Base-by-base conservation (phyloP, 352 stramenopile species). In the Plasmopara muralis region DNA sequence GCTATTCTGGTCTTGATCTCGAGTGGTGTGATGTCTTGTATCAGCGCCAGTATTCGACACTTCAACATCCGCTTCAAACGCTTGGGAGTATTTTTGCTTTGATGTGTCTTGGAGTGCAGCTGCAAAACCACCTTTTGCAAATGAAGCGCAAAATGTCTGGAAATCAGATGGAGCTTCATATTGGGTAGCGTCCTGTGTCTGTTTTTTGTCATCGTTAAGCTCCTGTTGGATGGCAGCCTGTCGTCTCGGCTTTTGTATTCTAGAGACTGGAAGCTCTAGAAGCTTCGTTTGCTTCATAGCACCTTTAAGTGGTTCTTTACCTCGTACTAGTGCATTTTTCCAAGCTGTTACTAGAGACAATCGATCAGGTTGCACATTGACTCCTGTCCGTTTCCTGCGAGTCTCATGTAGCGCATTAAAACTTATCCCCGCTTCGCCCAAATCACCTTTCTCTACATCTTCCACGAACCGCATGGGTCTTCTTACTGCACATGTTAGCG, bases 101-200 rank as follows among this genome's bases (percentile, higher is more conserved):
- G 52, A 41, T 16, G 34, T 12, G 46, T 46, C 42, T 51, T 50
- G 44, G 49, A 50, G 38, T 25, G 60, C 64, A 50, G 52, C 52
- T 34, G 48, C 49, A 53, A 60, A 62, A 16, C 56, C 52, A 38
- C 64, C 64, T 14, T 31, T 18, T 47, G 42, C 64, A 54, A 72
- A 72, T n/a, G 60, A 64, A 43, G 52, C 52, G 28, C 64, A 72
- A 58, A 69, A 72, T 33, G 49, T 53, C 29, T 66, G 45, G 40
- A 72, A 72, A 54, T 60, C 53, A 15, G 60, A 45, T 10, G 44
- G 35, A 15, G 30, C 25, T 39, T 52, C 44, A 38, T 2, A 33
- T 49, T 37, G 41, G 31, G 55, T 47, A 2, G 41, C 43, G 6
- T 53, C 53, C 29, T 64, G 57, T 6, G 41, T 59, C 16, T 68